Conservation (phyloP, 2,329 filamentous ascomycete genomes). For the Pleurostoma richardsiae region DNA sequence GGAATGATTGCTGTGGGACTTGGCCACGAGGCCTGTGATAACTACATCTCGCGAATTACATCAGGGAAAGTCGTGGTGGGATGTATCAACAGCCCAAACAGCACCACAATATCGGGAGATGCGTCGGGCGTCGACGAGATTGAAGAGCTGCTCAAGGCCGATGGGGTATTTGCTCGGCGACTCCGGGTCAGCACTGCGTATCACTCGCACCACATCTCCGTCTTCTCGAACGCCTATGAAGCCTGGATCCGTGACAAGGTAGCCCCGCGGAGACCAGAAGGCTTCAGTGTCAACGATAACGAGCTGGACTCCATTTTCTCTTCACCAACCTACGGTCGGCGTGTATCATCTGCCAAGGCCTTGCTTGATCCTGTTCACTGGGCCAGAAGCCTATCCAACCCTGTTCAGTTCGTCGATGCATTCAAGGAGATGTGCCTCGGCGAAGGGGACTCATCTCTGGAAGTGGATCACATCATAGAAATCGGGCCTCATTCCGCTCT, state of each 20-base stretch:
- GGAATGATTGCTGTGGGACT: slow-evolving; percentile 6
- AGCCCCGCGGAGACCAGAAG: background rate
- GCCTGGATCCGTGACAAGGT: background rate
- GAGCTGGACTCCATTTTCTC: background rate
- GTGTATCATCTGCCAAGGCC: background rate
- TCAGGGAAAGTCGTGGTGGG: slow-evolving; percentile 4
- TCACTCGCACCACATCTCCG: slow-evolving; percentile 22
- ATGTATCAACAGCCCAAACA: slow-evolving; percentile 15
- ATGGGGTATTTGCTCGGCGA: slow-evolving; percentile 17
- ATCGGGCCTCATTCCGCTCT: slow-evolving; percentile 22
- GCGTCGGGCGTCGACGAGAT: slow-evolving; percentile 16
- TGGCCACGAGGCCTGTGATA: slow-evolving; percentile 2
- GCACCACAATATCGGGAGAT: slow-evolving; percentile 27
- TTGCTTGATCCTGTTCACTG: slow-evolving; percentile 2
- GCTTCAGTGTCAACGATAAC: too few relatives aligned
- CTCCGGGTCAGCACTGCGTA: slow-evolving; percentile 20
- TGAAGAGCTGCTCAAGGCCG: slow-evolving; percentile 11
- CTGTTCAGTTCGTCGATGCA: slow-evolving; percentile 4
- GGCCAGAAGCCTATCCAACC: slow-evolving; percentile 7
- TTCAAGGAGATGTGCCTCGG: slow-evolving; percentile 6
- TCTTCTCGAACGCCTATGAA: slow-evolving; percentile 16
- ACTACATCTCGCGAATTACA: slow-evolving; percentile 1
- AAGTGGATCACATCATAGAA: slow-evolving; percentile 17
- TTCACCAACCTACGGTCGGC: background rate
- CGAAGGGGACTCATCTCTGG: slow-evolving; percentile 2